Evolutionary conservation across 306 rosid genomes (phyloP).

Genomic region (Inga oerstediana): DNA sequence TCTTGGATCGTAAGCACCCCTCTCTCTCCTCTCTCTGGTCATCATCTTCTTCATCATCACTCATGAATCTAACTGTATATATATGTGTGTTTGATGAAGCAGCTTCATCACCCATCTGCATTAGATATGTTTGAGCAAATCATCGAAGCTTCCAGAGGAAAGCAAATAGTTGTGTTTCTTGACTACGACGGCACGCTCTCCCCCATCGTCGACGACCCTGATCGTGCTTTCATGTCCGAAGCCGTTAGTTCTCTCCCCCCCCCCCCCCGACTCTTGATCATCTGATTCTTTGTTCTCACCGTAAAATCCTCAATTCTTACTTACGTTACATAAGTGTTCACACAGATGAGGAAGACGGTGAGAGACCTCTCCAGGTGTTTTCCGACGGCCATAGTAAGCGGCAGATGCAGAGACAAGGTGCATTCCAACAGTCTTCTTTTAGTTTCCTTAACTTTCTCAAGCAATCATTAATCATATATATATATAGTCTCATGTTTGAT

Average conservation of each 20-base stretch:
- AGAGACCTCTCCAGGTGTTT: constrained; percentile 66
- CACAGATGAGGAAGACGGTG: constrained; percentile 85
- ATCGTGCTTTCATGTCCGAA: constrained; percentile 77
- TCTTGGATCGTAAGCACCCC: constrained; percentile 68
- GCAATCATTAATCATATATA: too few species aligned
- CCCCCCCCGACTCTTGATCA: too few species aligned
- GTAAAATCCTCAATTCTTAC: not conserved
- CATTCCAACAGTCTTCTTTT: constrained; percentile 4
- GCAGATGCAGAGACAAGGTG: constrained; percentile 92
- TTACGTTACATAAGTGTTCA: not conserved
- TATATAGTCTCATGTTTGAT: not conserved
- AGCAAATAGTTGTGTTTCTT: constrained; percentile 78
- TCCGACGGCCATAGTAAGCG: constrained; percentile 90
- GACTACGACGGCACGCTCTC: constrained; percentile 89
- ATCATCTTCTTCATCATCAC: not conserved
- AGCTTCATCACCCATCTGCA: constrained; percentile 77
- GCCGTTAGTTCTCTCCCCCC: constrained; percentile 49
- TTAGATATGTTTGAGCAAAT: constrained; percentile 76
- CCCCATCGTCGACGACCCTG: constrained; percentile 86
- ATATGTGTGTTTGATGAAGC: not conserved
- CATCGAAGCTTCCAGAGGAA: constrained; percentile 70
- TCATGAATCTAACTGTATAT: constrained; percentile 14
- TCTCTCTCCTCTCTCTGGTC: not conserved
- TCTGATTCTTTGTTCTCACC: too few species aligned
- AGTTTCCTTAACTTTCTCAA: not conserved